phyloP scores from a whole-genome alignment of 2,329 filamentous ascomycete genomes.

The Dactylellina cionopaga region DNA sequence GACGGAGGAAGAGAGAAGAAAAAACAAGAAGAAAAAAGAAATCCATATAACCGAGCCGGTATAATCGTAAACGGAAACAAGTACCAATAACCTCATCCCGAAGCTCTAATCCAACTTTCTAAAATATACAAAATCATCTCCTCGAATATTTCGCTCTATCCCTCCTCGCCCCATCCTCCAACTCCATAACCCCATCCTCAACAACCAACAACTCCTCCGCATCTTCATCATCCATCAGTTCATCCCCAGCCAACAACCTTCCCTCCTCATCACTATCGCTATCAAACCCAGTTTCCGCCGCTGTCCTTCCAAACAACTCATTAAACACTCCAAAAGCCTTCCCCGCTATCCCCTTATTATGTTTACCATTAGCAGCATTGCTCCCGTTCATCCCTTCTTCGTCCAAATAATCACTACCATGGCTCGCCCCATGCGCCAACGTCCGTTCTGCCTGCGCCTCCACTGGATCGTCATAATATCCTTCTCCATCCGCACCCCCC shows the following conservation, averaged over 20 bases:
- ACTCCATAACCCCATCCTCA: constrained; percentile 38
- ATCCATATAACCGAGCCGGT: too few relatives aligned
- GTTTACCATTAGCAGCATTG: neutral
- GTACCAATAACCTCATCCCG: too few relatives aligned
- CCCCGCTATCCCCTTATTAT: constrained; percentile 27
- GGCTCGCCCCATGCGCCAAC: constrained; percentile 14
- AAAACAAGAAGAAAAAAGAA: neutral
- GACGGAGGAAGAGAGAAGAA: neutral
- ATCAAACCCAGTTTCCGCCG: constrained; percentile 42
- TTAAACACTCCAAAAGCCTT: constrained; percentile 49
- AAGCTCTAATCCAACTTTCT: neutral
- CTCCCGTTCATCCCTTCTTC: too few relatives aligned
- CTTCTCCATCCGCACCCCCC: constrained; percentile 23
- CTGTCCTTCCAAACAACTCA: constrained; percentile 35
- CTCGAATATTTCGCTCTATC: too few relatives aligned
- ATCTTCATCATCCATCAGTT: constrained; percentile 52
- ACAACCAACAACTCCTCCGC: constrained; percentile 54
- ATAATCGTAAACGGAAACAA: too few relatives aligned
- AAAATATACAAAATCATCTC: neutral
- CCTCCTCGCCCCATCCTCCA: constrained; percentile 14
- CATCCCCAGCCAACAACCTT: constrained; percentile 49
- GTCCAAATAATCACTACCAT: constrained; percentile 1
- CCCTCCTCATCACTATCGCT: constrained; percentile 49
- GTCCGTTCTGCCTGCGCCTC: constrained; percentile 53
- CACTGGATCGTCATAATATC: constrained; percentile 52